These are phyloP conservation scores for Fusarium devonianum DNA, from an alignment of 2,329 filamentous ascomycete genomes.

Conservation along the genomic window DNA sequence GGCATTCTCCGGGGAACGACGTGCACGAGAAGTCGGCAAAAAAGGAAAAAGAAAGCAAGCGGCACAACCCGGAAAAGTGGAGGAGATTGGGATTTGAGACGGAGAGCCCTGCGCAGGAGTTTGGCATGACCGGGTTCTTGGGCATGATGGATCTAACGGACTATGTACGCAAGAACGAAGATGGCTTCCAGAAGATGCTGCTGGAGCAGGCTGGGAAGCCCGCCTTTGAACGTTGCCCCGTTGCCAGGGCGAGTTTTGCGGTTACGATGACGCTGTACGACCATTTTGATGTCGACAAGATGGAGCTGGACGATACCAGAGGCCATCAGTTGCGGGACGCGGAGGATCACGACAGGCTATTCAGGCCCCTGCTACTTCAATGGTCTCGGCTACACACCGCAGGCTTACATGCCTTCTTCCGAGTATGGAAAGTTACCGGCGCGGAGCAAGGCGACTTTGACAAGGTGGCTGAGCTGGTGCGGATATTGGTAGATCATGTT, in stretches of 20 bases:
- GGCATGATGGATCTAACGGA: constrained; percentile 98
- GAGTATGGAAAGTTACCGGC: constrained; percentile 89
- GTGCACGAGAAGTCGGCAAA: constrained; percentile 49
- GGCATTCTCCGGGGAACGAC: constrained; percentile 48
- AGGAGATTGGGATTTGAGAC: constrained; percentile 88
- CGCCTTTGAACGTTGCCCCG: constrained; percentile 77
- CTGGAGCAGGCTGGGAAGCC: constrained; percentile 85
- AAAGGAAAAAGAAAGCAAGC: constrained; percentile 71
- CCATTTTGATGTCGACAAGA: constrained; percentile 91
- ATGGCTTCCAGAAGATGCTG: constrained; percentile 89
- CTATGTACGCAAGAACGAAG: constrained; percentile 90
- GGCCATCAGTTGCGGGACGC: constrained; percentile 77
- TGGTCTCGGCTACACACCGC: constrained; percentile 92
- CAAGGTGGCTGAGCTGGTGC: constrained; percentile 89
- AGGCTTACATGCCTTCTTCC: constrained; percentile 84
- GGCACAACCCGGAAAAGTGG: constrained; percentile 92
- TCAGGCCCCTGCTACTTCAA: constrained; percentile 86
- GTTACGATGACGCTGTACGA: constrained; percentile 91
- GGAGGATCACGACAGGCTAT: constrained; percentile 84
- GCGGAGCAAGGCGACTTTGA: constrained; percentile 88
- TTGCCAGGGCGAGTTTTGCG: constrained; percentile 85
- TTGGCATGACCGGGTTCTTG: constrained; percentile 84
- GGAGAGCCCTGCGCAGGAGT: constrained; percentile 86
- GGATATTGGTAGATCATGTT: constrained; percentile 89
- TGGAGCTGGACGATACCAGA: constrained; percentile 79